Percentiles rank a stretch among this genome's conserved stretches.
Evolutionary conservation across 2,329 filamentous ascomycete species (phyloP).

Genomic region (Diaporthe destruens): DNA sequence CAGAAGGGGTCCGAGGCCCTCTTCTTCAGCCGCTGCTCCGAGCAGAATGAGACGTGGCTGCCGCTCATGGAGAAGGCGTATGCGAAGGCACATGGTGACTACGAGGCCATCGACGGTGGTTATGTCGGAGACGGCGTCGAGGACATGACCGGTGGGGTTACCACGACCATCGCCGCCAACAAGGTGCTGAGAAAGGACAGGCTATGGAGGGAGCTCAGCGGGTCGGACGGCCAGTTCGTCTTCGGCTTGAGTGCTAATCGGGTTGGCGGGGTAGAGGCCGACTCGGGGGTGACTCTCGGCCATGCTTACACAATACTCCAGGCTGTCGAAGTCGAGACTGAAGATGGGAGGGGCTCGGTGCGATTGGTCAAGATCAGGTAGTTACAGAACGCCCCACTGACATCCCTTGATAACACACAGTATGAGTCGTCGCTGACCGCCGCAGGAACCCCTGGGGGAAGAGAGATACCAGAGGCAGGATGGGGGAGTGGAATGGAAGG

Average conservation of each 20-base stretch:
- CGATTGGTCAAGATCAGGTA: conserved; percentile 60
- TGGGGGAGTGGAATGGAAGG: conserved; percentile 76
- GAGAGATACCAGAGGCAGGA: conserved; percentile 52
- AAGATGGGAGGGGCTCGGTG: conserved; percentile 53
- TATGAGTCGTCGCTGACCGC: not conserved
- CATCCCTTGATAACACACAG: not conserved
- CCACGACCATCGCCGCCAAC: conserved; percentile 66
- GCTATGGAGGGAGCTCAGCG: conserved; percentile 77
- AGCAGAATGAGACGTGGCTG: conserved; percentile 80
- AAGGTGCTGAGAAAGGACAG: conserved; percentile 74
- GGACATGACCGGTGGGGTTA: conserved; percentile 68
- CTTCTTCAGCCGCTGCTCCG: conserved; percentile 77
- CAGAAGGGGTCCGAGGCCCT: conserved; percentile 78
- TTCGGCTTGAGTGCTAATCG: conserved; percentile 58
- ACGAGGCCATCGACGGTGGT: conserved; percentile 74
- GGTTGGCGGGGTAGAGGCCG: conserved; percentile 46
- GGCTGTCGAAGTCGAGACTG: conserved; percentile 58
- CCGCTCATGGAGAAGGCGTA: conserved; percentile 58
- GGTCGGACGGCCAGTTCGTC: conserved; percentile 76
- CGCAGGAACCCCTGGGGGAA: conserved; percentile 79
- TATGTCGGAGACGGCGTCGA: conserved; percentile 68
- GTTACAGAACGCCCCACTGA: conserved; percentile 35
- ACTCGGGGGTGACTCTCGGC: conserved; percentile 57
- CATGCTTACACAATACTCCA: conserved; percentile 67
- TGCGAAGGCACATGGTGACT: conserved; percentile 80